Evolutionary conservation across 495 filamentous ascomycete genomes (phyloP).

Genomic region (Penicillium chermesinum): DNA sequence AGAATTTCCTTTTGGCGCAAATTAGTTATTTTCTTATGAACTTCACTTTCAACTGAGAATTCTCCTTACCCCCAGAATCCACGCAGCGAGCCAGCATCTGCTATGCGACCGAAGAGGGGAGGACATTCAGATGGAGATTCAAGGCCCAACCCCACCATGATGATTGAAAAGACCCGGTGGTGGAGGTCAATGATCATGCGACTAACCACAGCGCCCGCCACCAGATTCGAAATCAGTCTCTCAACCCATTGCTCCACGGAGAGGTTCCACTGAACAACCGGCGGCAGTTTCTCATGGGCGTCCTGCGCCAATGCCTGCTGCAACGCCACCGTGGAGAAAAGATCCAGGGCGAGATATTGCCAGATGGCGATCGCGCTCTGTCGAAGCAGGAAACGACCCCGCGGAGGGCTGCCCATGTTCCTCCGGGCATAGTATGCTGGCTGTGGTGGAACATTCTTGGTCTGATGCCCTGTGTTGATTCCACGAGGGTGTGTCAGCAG

Average conservation of each 20-base stretch:
- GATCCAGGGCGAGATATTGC: conserved; percentile 23
- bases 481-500: conserved; percentile 17
- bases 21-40: conserved; percentile 1
- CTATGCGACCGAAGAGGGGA: conserved; percentile 27
- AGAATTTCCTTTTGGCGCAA: conserved; percentile 29
- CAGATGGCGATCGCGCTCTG: conserved; percentile 12
- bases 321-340: conserved; percentile 12
- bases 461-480: conserved; percentile 18
- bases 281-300: conserved; percentile 5
- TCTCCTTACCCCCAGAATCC: conserved; percentile 28
- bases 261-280: conserved; percentile 15
- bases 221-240: conserved; percentile 13
- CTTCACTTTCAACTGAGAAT: background rate
- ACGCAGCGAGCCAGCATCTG: conserved; percentile 29
- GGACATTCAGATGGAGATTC: conserved; percentile 28
- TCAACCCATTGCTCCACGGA: conserved; percentile 17
- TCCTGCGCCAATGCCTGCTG: conserved; percentile 13
- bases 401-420: conserved; percentile 4
- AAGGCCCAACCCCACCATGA: conserved; percentile 16
- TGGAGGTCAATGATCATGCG: conserved; percentile 18
- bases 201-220: conserved; percentile 18
- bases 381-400: conserved; percentile 16
- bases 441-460: conserved; percentile 17
- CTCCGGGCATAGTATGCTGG: conserved; percentile 15
- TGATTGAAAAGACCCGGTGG: conserved; percentile 17